These are phyloP conservation scores for Ostreobium quekettii DNA, from an alignment of 139 green algal genomes.

Conservation along the genomic window DNA sequence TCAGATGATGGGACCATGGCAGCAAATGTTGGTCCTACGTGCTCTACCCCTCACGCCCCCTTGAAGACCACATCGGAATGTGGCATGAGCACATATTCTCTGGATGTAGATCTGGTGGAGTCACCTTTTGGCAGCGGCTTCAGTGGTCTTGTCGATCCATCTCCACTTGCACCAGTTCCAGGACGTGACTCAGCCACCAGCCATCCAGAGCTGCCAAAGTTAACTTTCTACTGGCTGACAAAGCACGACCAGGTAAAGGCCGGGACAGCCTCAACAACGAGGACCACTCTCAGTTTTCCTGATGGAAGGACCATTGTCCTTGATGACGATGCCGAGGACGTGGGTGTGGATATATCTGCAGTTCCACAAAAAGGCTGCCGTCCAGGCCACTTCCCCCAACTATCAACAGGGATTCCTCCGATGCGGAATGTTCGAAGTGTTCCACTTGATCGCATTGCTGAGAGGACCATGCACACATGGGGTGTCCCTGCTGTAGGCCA, in stretches of 20 bases:
- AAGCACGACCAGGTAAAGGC: neutral
- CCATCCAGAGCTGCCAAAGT: neutral
- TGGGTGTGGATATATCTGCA: no score
- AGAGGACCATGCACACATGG: neutral
- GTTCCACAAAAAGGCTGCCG: neutral
- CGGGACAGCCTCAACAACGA: neutral
- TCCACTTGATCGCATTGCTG: neutral
- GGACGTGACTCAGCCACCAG: no score
- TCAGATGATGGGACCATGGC: no score
- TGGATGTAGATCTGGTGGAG: no score
- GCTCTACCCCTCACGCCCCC: no score
- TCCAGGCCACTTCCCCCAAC: neutral
- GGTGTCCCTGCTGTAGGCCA: neutral
- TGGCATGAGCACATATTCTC: no score
- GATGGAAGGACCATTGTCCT: conserved; percentile 13
- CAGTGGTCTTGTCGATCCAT: no score
- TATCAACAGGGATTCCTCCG: neutral
- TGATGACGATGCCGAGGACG: conserved; percentile 1
- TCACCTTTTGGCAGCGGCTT: no score
- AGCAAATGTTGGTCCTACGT: no score
- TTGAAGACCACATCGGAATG: no score
- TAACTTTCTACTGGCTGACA: conserved; percentile 15
- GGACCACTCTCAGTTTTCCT: conserved; percentile 5
- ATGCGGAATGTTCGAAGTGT: neutral
- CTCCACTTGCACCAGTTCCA: no score